Evolutionary conservation across 2,329 filamentous ascomycete species (phyloP).

Genomic region (Dactylellina sp.): DNA sequence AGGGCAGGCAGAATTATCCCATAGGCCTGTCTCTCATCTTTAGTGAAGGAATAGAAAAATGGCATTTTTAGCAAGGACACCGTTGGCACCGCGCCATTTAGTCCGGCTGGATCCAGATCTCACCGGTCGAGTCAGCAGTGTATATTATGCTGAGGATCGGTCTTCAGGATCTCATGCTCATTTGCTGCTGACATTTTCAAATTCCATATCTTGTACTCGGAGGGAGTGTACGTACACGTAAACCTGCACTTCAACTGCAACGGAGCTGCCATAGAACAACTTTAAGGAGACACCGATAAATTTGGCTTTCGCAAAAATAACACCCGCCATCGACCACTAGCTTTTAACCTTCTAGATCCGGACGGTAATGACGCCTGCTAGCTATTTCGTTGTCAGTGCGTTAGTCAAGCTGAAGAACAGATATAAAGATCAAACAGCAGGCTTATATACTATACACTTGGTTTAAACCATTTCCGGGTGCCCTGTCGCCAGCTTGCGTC

Average conservation of each 20-base stretch:
- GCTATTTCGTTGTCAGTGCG: background rate
- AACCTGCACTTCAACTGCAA: background rate
- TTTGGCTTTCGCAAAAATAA: background rate
- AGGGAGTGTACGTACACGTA: background rate
- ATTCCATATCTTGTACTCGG: background rate
- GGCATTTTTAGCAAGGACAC: constrained; percentile 20
- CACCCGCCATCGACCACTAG: background rate
- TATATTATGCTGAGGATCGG: constrained; percentile 39
- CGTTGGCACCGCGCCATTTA: too few relatives aligned
- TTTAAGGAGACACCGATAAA: constrained; percentile 1
- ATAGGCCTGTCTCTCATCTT: constrained; percentile 20
- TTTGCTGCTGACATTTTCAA: constrained; percentile 9
- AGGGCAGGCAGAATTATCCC: constrained; percentile 48
- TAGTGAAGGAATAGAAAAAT: constrained; percentile 53
- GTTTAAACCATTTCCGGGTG: constrained; percentile 19
- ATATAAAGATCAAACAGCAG: constrained; percentile 22
- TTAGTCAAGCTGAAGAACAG: constrained; percentile 30
- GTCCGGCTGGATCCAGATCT: constrained; percentile 25
- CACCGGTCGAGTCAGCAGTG: constrained; percentile 31
- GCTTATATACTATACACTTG: constrained; percentile 8
- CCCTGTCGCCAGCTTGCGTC: constrained; percentile 18
- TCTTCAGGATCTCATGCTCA: constrained; percentile 25
- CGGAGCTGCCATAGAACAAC: constrained; percentile 13
- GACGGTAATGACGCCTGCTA: constrained; percentile 36
- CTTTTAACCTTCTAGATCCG: constrained; percentile 15